Percentiles rank a stretch among this genome's conserved stretches.
These are phyloP conservation scores for Cryptosporidium sp. DNA, from an alignment of 169 alveolate genomes.

Conservation along the genomic window DNA sequence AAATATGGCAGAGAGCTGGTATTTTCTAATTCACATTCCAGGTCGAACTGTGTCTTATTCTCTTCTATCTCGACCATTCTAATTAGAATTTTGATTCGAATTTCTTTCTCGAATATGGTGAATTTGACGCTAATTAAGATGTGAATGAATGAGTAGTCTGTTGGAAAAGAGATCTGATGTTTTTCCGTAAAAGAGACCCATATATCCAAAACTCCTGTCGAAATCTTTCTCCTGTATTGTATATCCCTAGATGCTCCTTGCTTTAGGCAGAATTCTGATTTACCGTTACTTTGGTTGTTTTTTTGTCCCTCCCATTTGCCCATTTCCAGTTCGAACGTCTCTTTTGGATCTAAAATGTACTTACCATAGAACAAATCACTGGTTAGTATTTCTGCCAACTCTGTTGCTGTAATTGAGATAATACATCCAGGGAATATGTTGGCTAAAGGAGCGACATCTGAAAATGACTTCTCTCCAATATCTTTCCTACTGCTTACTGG, in stretches of 20 bases:
- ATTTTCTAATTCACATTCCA: conserved; percentile 67
- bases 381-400: conserved; percentile 41
- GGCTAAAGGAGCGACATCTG: conserved; percentile 11
- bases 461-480: neutral
- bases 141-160: conserved; percentile 1
- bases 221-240: conserved; percentile 49
- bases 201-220: conserved; percentile 43
- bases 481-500: conserved; percentile 18
- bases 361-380: conserved; percentile 44
- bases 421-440: conserved; percentile 60
- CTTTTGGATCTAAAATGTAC: conserved; percentile 56
- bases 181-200: conserved; percentile 62
- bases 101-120: conserved; percentile 31
- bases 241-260: conserved; percentile 41
- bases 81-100: conserved; percentile 18
- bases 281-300: no score
- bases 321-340: conserved; percentile 20
- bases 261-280: neutral
- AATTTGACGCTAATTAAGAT: conserved; percentile 37
- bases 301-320: conserved; percentile 46
- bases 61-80: conserved; percentile 9
- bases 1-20: conserved; percentile 35
- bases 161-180: conserved; percentile 18
- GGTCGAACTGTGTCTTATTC: conserved; percentile 23
- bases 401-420: conserved; percentile 1